phyloP scores from a whole-genome alignment of 495 filamentous ascomycete species.

The Talaromyces stipitatus region DNA sequence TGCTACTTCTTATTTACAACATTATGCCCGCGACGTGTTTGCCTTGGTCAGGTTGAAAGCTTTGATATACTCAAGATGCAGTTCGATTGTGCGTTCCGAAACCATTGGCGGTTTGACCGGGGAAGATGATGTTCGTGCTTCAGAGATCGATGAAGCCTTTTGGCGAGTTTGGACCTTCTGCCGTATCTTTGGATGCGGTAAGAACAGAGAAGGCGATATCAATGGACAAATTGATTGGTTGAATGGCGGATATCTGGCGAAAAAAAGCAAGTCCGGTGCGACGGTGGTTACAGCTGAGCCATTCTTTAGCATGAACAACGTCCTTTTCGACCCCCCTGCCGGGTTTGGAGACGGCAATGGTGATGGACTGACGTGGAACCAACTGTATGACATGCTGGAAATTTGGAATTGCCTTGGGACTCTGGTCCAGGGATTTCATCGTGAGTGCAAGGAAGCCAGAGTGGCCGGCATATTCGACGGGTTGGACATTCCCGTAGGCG shows the following conservation, averaged over 20 bases:
- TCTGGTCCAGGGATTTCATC: constrained; percentile 51
- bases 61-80: constrained; percentile 51
- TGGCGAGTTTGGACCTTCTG: constrained; percentile 69
- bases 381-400: constrained; percentile 60
- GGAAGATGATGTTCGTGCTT: constrained; percentile 36
- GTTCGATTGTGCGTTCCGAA: constrained; percentile 49
- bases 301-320: constrained; percentile 45
- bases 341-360: constrained; percentile 54
- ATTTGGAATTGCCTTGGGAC: constrained; percentile 58
- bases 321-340: constrained; percentile 48
- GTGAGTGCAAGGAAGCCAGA: constrained; percentile 46
- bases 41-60: constrained; percentile 53
- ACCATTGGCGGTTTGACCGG: constrained; percentile 50
- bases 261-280: constrained; percentile 25
- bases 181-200: constrained; percentile 54
- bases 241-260: constrained; percentile 46
- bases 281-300: constrained; percentile 35
- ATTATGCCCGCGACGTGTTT: constrained; percentile 50
- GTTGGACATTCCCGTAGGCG: constrained; percentile 33
- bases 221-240: constrained; percentile 61
- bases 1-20: constrained; percentile 45
- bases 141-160: constrained; percentile 56
- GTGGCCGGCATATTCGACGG: constrained; percentile 49
- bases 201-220: constrained; percentile 53
- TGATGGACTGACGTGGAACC: constrained; percentile 43